phyloP scores from a whole-genome alignment of 441 rosid genomes.

The Biscutella auriculata region DNA sequence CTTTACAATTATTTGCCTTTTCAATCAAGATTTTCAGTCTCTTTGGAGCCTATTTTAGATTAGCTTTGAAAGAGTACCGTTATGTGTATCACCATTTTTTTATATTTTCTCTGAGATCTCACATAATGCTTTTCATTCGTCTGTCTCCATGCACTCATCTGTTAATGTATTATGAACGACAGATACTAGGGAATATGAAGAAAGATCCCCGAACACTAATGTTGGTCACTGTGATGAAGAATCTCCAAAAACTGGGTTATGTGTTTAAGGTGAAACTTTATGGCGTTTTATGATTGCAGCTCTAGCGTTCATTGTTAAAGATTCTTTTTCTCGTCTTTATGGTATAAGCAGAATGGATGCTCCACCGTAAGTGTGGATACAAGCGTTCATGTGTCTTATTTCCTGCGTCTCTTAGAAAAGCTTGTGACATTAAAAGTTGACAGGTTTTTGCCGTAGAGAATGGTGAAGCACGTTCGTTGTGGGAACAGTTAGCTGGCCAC shows the following conservation, averaged over 20 bases:
- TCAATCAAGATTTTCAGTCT: background rate
- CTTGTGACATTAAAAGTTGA: slow-evolving; percentile 31
- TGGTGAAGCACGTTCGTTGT: slow-evolving; percentile 48
- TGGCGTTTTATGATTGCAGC: slow-evolving; percentile 8
- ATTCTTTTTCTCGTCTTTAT: background rate
- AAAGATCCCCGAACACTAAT: slow-evolving; percentile 60
- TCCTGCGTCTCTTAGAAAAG: slow-evolving; percentile 18
- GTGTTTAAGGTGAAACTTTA: slow-evolving; percentile 45
- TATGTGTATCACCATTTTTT: background rate
- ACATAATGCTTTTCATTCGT: background rate
- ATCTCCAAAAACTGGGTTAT: slow-evolving; percentile 77
- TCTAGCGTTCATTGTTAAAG: background rate
- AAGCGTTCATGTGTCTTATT: slow-evolving; percentile 5
- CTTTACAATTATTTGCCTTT: background rate
- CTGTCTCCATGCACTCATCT: background rate
- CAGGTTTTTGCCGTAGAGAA: slow-evolving; percentile 64
- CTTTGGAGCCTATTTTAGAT: background rate
- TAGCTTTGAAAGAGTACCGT: background rate
- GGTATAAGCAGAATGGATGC: slow-evolving; percentile 8
- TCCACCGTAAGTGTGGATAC: slow-evolving; percentile 1
- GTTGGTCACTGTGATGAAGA: slow-evolving; percentile 71
- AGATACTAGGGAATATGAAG: slow-evolving; percentile 74
- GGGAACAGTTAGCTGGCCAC: slow-evolving; percentile 58
- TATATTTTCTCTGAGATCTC: background rate
- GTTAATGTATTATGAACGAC: slow-evolving; percentile 23